Evolutionary conservation across 2,329 filamentous ascomycete genomes (phyloP).

Genomic region (Capronia americana): DNA sequence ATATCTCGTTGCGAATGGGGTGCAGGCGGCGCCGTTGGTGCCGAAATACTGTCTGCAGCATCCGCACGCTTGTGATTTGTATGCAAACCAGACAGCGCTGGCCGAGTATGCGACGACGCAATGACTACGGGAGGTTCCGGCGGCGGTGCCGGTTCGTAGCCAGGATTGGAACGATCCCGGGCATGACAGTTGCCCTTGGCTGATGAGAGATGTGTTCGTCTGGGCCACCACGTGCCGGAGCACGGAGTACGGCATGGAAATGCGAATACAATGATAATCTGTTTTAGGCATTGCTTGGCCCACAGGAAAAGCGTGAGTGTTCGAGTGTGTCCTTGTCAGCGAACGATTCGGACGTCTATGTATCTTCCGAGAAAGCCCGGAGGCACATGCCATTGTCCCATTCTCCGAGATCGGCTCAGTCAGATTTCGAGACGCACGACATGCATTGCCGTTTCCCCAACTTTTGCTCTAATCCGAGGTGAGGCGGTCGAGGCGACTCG

Average conservation of each 20-base stretch:
- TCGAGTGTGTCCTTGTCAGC: neutral
- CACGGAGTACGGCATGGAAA: neutral
- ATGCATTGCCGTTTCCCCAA: constrained; percentile 6
- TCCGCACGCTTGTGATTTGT: constrained; percentile 64
- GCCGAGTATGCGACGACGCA: constrained; percentile 23
- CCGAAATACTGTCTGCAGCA: constrained; percentile 65
- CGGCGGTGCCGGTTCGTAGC: neutral
- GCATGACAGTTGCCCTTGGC: neutral
- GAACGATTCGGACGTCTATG: neutral
- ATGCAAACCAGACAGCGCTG: constrained; percentile 56
- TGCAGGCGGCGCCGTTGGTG: constrained; percentile 58
- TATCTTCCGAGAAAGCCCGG: neutral
- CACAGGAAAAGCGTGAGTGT: neutral
- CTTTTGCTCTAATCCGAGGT: constrained; percentile 5
- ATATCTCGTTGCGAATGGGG: constrained; percentile 62
- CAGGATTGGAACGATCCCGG: neutral
- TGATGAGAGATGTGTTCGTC: neutral
- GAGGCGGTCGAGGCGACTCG: neutral
- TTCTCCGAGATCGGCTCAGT: constrained; percentile 4
- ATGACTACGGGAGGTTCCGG: constrained; percentile 1
- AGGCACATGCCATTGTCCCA: neutral
- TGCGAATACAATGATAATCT: neutral
- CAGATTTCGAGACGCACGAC: constrained; percentile 6
- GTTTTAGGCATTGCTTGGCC: neutral
- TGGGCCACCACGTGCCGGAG: neutral